Evolutionary conservation across 805 yeast species (phyloP).

Genomic region (Yamadazyma olivae): DNA sequence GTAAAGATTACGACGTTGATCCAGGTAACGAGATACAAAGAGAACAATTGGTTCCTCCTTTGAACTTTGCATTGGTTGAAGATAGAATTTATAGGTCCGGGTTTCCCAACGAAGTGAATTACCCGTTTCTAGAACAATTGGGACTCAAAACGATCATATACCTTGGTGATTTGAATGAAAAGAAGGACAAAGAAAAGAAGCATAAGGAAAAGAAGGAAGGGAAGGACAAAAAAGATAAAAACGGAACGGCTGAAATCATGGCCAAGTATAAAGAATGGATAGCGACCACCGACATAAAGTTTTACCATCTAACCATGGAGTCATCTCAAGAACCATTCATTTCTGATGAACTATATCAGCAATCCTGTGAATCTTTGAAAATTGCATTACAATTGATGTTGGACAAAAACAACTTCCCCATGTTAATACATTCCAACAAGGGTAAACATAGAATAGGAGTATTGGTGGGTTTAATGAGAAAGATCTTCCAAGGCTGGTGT

Average conservation of each 20-base stretch:
- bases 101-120: slow-evolving; percentile 86
- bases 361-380: slow-evolving; percentile 46
- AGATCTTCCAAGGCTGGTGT: slow-evolving; percentile 88
- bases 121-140: slow-evolving; percentile 69
- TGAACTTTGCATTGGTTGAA: slow-evolving; percentile 86
- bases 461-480: slow-evolving; percentile 85
- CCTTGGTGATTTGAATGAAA: slow-evolving; percentile 58
- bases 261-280: slow-evolving; percentile 72
- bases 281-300: slow-evolving; percentile 43
- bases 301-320: slow-evolving; percentile 62
- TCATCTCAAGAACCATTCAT: slow-evolving; percentile 77
- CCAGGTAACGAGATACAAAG: not conserved
- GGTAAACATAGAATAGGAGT: slow-evolving; percentile 98
- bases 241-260: slow-evolving; percentile 52
- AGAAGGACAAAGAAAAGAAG: slow-evolving; percentile 13
- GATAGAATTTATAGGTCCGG: slow-evolving; percentile 88
- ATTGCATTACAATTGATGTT: slow-evolving; percentile 54
- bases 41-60: slow-evolving; percentile 66
- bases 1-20: not conserved
- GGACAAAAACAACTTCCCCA: slow-evolving; percentile 74
- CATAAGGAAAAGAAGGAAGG: slow-evolving; percentile 45
- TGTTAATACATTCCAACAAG: slow-evolving; percentile 87
- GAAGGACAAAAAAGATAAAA: slow-evolving; percentile 42
- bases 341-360: slow-evolving; percentile 44
- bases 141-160: slow-evolving; percentile 77